Percentiles rank a stretch among this genome's conserved stretches.
phyloP scores from a whole-genome alignment of 2,329 filamentous ascomycete species.

The Hypomyces rosellus region DNA sequence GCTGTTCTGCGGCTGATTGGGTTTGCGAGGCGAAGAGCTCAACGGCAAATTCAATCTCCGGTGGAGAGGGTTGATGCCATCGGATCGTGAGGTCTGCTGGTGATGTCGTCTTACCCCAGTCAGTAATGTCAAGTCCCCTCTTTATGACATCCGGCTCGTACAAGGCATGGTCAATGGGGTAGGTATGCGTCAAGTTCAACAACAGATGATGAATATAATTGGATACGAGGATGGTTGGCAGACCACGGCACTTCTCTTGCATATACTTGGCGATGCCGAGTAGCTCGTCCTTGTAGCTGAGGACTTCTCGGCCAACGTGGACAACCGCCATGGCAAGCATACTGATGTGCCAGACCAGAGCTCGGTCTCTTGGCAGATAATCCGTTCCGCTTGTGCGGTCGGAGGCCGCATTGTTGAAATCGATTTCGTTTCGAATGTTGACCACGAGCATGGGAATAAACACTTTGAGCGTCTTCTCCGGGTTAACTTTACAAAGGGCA shows the following conservation, averaged over 20 bases:
- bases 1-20: conserved; percentile 64
- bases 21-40: conserved; percentile 84
- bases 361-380: conserved; percentile 85
- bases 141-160: conserved; percentile 74
- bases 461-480: conserved; percentile 84
- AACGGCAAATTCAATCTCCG: conserved; percentile 83
- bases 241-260: conserved; percentile 90
- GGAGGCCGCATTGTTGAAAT: conserved; percentile 91
- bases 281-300: conserved; percentile 82
- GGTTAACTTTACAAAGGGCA: conserved; percentile 89
- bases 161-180: conserved; percentile 81
- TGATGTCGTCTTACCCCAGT: conserved; percentile 78
- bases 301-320: conserved; percentile 83
- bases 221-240: conserved; percentile 91
- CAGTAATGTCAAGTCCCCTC: conserved; percentile 64
- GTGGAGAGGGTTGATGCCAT: conserved; percentile 79
- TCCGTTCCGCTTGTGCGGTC: conserved; percentile 90
- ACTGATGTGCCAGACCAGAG: conserved; percentile 92
- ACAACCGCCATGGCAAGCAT: conserved; percentile 98
- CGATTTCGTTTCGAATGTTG: conserved; percentile 93
- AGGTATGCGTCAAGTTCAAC: conserved; percentile 89
- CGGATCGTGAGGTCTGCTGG: conserved; percentile 73
- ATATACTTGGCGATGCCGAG: conserved; percentile 91
- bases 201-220: conserved; percentile 97
- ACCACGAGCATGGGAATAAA: conserved; percentile 86